Conservation (phyloP, 306 rosid genomes). For the Luffa acutangula region DNA sequence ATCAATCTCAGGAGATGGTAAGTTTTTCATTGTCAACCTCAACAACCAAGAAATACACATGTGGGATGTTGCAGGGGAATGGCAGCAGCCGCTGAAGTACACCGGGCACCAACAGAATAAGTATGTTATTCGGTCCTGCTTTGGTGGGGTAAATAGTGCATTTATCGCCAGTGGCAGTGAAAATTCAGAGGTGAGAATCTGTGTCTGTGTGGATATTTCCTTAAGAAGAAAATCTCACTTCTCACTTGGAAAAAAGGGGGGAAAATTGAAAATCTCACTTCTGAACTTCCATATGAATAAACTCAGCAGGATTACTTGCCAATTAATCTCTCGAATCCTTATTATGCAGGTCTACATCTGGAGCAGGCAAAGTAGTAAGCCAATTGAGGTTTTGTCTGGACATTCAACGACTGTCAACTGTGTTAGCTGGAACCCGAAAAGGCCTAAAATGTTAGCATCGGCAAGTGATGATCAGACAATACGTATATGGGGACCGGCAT, state of each 20-base stretch:
- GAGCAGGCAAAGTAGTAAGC: slow-evolving; percentile 44
- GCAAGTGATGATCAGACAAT: slow-evolving; percentile 77
- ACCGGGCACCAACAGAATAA: slow-evolving; percentile 56
- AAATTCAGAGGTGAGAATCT: slow-evolving; percentile 50
- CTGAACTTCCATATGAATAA: not conserved
- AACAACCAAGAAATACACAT: slow-evolving; percentile 85
- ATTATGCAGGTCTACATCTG: slow-evolving; percentile 71
- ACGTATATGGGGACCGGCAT: slow-evolving; percentile 79
- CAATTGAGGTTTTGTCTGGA: slow-evolving; percentile 70
- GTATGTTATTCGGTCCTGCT: slow-evolving; percentile 84
- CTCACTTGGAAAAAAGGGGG: not conserved
- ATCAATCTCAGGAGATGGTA: slow-evolving; percentile 58
- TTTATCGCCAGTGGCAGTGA: slow-evolving; percentile 93
- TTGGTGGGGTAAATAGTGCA: slow-evolving; percentile 61
- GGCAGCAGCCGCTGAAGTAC: slow-evolving; percentile 47
- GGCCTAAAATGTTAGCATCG: slow-evolving; percentile 84
- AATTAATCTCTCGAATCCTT: slow-evolving; percentile 11
- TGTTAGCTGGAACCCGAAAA: slow-evolving; percentile 87
- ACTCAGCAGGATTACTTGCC: not conserved
- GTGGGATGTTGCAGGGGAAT: slow-evolving; percentile 79
- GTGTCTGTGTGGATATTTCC: not conserved
- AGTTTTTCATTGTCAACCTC: slow-evolving; percentile 72
- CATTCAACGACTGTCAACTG: slow-evolving; percentile 72
- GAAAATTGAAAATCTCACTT: not conserved
- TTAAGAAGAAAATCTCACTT: not conserved